phyloP scores from a whole-genome alignment of 1,284 basidiomycete species.

The Rhodotorula sp. region DNA sequence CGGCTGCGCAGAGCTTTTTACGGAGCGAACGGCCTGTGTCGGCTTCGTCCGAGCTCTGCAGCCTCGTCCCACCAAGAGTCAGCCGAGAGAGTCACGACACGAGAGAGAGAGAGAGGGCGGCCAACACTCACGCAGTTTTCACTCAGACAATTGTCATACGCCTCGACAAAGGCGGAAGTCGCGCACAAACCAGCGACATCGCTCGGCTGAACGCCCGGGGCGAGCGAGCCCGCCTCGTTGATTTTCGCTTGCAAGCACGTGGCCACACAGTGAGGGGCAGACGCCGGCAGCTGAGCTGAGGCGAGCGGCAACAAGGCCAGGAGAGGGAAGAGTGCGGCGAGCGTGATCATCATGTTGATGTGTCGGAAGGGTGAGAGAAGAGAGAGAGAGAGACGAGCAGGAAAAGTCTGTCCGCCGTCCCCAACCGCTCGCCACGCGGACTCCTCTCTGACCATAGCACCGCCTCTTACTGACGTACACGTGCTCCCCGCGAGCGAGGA shows the following conservation, averaged over 20 bases:
- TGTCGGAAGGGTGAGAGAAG: too few species aligned
- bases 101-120: background rate
- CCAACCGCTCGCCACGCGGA: too few species aligned
- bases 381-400: too few species aligned
- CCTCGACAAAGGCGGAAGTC: background rate
- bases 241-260: constrained; percentile 21
- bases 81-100: background rate
- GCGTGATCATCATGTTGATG: background rate
- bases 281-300: constrained; percentile 5
- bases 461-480: too few species aligned
- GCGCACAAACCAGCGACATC: constrained; percentile 13
- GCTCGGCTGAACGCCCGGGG: constrained; percentile 4
- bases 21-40: constrained; percentile 61
- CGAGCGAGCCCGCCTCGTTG: constrained; percentile 15
- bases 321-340: background rate
- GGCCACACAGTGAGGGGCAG: constrained; percentile 11
- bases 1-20: constrained; percentile 71
- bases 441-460: too few species aligned
- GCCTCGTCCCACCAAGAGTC: too few species aligned
- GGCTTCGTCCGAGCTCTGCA: background rate
- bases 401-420: background rate
- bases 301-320: background rate
- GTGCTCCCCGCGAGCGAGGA: too few species aligned
- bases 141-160: constrained; percentile 16
- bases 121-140: constrained; percentile 12